Evolutionary conservation across 345 rosid species (phyloP), one percentile per base, ranked within the genome.

Genomic region (Ceriops zippeliana): DNA sequence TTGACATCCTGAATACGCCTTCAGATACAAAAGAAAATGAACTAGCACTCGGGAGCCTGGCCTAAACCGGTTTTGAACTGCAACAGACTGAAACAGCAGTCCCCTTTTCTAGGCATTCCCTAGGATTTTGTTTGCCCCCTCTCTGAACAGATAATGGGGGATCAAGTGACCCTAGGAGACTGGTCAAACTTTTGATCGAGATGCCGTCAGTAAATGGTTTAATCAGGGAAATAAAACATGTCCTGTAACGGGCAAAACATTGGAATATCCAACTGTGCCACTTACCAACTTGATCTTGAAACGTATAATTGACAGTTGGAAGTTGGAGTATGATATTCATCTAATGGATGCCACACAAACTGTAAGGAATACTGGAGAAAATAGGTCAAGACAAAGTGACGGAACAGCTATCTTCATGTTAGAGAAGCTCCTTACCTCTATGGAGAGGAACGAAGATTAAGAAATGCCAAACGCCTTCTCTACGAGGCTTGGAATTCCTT

Each of bases 141-240:
- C 35, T 83, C 84, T 21, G 84, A 89, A 42, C 62, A 71, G 67
- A 57, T 86, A 49, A 80, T 84, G 62, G 85, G 80, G 67, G 86
- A 88, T 51, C 93, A 87, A 2, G 90, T 88, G 73, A 86, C 90
- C 52, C 67, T 86, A 53, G 89, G 89, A 80, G 73, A 86, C 90
- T 26, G 90, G 90, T 54, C 85, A 86, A 59, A 86, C 89, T 31
- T 83, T 81, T 65, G 93, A 88, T 71, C 69, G 80, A 49, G 79
- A 57, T 70, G 89, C 87, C 58, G 80, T 88, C 68, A 66, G 58
- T 56, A 77, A 86, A 62, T 86, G 89, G 89, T 72, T 88, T 72
- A 72, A 86, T 32, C 70, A 70, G 78, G 89, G 90, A 72, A 75
- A 86, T 46, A 67, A 56, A 78, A 79, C 84, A 67, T 88, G 93